These are phyloP conservation scores for Epichloe sibirici DNA, from an alignment of 2,329 filamentous ascomycete genomes.

Conservation along the genomic window DNA sequence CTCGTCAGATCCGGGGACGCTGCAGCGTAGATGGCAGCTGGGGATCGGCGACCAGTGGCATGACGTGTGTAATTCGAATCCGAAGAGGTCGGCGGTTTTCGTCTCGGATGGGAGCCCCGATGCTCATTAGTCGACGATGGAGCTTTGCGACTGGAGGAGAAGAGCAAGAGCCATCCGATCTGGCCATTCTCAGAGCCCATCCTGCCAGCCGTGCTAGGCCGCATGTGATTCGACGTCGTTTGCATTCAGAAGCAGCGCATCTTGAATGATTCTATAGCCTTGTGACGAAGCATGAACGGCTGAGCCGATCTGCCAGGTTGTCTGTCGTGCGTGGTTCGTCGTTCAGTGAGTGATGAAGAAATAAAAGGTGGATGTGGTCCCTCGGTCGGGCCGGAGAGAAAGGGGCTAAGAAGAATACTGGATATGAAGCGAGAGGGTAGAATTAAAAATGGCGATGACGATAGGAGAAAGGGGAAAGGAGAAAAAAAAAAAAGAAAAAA, in stretches of 20 bases:
- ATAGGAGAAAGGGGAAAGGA: not conserved
- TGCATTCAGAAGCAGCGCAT: conserved; percentile 14
- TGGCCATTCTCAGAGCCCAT: not conserved
- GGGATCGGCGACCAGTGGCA: not conserved
- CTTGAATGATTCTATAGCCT: conserved; percentile 5
- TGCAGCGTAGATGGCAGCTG: not conserved
- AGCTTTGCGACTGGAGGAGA: not conserved
- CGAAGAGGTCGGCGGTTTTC: not conserved
- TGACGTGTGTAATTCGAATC: not conserved
- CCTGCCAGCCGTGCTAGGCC: conserved; percentile 9
- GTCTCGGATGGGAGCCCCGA: not conserved
- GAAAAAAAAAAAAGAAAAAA: not conserved
- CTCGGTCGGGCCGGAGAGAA: not conserved
- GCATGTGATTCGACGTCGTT: conserved; percentile 4
- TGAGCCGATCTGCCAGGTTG: too few relatives aligned
- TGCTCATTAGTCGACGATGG: not conserved
- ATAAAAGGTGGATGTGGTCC: not conserved
- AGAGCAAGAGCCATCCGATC: not conserved
- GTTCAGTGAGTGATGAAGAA: not conserved
- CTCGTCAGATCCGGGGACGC: too few relatives aligned
- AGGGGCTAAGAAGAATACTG: not conserved
- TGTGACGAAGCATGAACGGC: not conserved
- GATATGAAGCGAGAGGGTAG: not conserved
- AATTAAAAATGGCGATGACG: not conserved
- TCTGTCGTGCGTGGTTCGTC: too few relatives aligned